Evolutionary conservation across 176 grass and related monocot species (phyloP).

Genomic region (Triticum timopheevii): DNA sequence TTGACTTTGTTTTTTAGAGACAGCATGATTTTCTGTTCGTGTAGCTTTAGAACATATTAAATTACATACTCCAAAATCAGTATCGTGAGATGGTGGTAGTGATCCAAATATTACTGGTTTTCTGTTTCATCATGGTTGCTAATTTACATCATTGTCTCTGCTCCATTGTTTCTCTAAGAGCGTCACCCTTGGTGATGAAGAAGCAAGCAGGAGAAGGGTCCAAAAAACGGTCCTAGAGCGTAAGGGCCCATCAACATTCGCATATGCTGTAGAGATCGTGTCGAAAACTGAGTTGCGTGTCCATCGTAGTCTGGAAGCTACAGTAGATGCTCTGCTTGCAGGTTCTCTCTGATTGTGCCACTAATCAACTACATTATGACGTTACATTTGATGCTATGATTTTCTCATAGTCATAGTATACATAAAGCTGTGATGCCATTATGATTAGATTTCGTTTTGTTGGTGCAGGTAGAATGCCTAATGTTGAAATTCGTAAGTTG

Average conservation of each 20-base stretch:
- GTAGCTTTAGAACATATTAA: neutral
- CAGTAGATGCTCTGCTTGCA: slow-evolving; percentile 84
- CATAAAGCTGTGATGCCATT: neutral
- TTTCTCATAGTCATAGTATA: neutral
- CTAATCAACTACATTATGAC: slow-evolving; percentile 14
- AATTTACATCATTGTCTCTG: slow-evolving; percentile 10
- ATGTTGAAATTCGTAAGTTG: slow-evolving; percentile 77
- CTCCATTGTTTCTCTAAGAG: slow-evolving; percentile 43
- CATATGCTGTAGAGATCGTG: slow-evolving; percentile 87
- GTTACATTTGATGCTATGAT: neutral
- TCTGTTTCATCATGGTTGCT: neutral
- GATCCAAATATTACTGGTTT: neutral
- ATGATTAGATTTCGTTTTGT: slow-evolving; percentile 12
- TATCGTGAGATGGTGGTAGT: neutral
- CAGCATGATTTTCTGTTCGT: neutral
- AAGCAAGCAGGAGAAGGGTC: slow-evolving; percentile 80
- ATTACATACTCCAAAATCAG: neutral
- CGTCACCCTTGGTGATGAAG: slow-evolving; percentile 90
- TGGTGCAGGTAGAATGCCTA: slow-evolving; percentile 60
- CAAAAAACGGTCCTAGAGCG: slow-evolving; percentile 87
- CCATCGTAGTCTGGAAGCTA: slow-evolving; percentile 73
- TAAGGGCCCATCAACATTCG: slow-evolving; percentile 83
- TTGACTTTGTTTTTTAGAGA: neutral
- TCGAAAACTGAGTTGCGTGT: slow-evolving; percentile 82
- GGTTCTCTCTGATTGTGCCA: slow-evolving; percentile 47